Conservation (phyloP, 805 yeast genomes). For the Yarrowia sp. region DNA sequence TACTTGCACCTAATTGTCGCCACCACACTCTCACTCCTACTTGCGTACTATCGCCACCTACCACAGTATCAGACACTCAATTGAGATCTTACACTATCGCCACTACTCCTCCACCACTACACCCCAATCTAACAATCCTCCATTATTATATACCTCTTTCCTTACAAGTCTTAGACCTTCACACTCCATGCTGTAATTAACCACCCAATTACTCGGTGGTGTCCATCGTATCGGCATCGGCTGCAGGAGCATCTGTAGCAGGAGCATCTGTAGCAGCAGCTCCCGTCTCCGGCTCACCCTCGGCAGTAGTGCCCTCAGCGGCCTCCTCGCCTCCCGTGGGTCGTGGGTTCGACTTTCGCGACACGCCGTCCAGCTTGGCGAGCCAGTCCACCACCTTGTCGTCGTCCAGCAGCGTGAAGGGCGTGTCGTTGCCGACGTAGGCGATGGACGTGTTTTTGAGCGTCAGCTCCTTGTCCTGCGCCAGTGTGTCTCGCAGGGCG, state of each 20-base stretch:
- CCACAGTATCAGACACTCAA: too few species aligned
- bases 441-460: conserved; percentile 87
- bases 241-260: background rate
- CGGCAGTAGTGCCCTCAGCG: conserved; percentile 28
- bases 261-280: conserved; percentile 26
- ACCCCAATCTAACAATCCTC: background rate
- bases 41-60: too few species aligned
- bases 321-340: conserved; percentile 34
- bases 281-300: background rate
- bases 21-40: too few species aligned
- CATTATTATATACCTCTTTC: conserved; percentile 6
- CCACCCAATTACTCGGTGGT: conserved; percentile 29
- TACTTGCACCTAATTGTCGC: too few species aligned
- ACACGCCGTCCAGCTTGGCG: conserved; percentile 70
- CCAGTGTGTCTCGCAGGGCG: conserved; percentile 90
- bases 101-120: too few species aligned
- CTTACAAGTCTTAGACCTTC: too few species aligned
- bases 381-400: conserved; percentile 87
- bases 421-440: conserved; percentile 81
- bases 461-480: conserved; percentile 92
- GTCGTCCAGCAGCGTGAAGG: conserved; percentile 82
- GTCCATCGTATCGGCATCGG: conserved; percentile 35
- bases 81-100: too few species aligned
- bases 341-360: conserved; percentile 57
- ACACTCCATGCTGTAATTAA: background rate